Evolutionary conservation across 495 filamentous ascomycete species (phyloP), one percentile per base, ranked within the genome.

Genomic region (Aspergillus sparsus): DNA sequence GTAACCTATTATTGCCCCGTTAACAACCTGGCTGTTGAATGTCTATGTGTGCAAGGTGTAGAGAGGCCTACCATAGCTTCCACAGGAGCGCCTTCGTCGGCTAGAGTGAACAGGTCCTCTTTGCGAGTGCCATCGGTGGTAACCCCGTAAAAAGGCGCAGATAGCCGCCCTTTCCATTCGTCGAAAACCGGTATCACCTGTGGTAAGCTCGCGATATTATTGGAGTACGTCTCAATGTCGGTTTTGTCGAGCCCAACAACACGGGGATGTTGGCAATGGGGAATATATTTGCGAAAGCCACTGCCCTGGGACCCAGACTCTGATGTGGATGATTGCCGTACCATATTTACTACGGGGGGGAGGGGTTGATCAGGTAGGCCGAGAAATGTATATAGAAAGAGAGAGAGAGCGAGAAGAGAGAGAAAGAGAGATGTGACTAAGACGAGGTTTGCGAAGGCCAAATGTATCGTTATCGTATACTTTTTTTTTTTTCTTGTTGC

Each of bases 1-100:
- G 37, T 7, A 9, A 41, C 21, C 21, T 27, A 27, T 27, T 3
- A 27, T 27, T 27, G 21, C 21, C 21, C 21, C 3, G 21, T 27
- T 27, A 27, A 27, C 21, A 27, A 27, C 1, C 21, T 27, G 21
- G 21, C 21, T 27, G 21, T 27, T 27, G 21, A 27, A 1, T 27
- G 21, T 27, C 21, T 1, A 27, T 27, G 21, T 27, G 21, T 3
- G 21, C 21, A 27, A 27, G 21, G 21, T 27, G 3, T 1, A 27
- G 21, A 27, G 21, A 27, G 21, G 21, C 21, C 21, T 27, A 51
- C 51, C 51, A 53, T 53, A 11, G 16, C 51, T 35, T 39, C 51
- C 7, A 53, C 33, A 18, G 51, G 51, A 6, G 51, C 51, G 4
- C 51, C 51, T 18, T 53, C 51, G 18, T 53, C 51, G 33, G 33